Evolutionary conservation across 208 protist genomes (phyloP).

Genomic region (Crithidia expoeki): DNA sequence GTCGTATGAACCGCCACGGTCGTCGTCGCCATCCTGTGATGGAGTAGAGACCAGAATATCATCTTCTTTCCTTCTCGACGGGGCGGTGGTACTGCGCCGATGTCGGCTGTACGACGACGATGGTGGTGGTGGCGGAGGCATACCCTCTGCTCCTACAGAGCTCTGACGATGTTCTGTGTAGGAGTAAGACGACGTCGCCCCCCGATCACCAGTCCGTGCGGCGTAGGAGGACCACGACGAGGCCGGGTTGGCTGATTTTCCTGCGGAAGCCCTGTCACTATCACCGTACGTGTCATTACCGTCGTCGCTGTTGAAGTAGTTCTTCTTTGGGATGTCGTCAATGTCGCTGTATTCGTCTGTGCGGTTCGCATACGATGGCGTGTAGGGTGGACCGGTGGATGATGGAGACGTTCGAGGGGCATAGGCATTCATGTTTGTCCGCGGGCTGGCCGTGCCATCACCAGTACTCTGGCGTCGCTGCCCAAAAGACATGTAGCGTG

Average conservation of each 20-base stretch:
- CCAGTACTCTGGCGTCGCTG: conserved; percentile 3
- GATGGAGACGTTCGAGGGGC: neutral
- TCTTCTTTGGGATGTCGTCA: conserved; percentile 19
- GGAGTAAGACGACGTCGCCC: neutral
- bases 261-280: neutral
- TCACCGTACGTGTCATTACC: neutral
- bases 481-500: conserved; percentile 4
- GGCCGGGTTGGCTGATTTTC: neutral
- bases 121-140: neutral
- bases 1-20: conserved; percentile 2
- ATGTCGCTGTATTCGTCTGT: conserved; percentile 15
- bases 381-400: neutral
- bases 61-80: neutral
- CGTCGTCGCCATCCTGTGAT: conserved; percentile 1
- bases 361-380: conserved; percentile 14
- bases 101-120: neutral
- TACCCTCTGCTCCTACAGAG: neutral
- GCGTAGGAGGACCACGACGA: neutral
- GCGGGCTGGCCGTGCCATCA: neutral
- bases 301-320: conserved; percentile 32
- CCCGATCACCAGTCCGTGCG: neutral
- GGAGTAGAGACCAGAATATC: conserved; percentile 31
- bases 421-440: neutral
- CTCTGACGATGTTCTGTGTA: neutral
- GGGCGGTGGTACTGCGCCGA: neutral